These are phyloP conservation scores for Vaccinium corymbosum DNA, from an alignment of 148 eudicot species.

Conservation along the genomic window DNA sequence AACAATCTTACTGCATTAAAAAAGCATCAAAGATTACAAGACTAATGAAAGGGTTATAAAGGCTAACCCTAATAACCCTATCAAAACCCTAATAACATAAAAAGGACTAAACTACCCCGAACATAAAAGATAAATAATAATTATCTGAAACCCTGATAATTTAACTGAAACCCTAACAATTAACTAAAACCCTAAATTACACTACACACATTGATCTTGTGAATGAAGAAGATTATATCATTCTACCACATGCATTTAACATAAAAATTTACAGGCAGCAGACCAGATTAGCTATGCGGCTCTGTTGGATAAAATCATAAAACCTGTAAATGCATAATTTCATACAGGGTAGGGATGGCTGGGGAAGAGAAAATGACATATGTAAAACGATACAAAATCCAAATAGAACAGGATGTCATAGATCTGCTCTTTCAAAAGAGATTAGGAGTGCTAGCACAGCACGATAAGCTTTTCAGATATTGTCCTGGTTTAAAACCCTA, in stretches of 20 bases:
- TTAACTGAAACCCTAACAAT: too few species aligned
- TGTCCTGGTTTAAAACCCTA: not conserved
- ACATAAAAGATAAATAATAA: too few species aligned
- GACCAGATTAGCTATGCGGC: not conserved
- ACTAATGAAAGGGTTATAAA: too few species aligned
- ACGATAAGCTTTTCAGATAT: not conserved
- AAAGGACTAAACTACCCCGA: too few species aligned
- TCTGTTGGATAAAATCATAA: conserved; percentile 1
- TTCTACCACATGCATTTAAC: not conserved
- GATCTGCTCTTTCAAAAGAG: conserved; percentile 1
- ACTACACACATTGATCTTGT: not conserved
- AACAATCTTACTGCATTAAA: too few species aligned
- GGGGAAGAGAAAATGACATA: not conserved
- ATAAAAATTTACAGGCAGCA: not conserved
- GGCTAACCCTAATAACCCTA: too few species aligned
- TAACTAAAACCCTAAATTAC: too few species aligned
- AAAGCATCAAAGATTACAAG: too few species aligned
- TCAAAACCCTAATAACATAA: too few species aligned
- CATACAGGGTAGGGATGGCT: not conserved
- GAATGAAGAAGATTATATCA: not conserved
- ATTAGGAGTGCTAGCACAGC: not conserved
- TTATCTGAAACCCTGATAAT: too few species aligned
- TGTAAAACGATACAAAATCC: not conserved
- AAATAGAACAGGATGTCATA: not conserved
- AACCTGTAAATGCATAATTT: conserved; percentile 3